Evolutionary conservation across 495 filamentous ascomycete genomes (phyloP).

Genomic region (Podospora appendiculata): DNA sequence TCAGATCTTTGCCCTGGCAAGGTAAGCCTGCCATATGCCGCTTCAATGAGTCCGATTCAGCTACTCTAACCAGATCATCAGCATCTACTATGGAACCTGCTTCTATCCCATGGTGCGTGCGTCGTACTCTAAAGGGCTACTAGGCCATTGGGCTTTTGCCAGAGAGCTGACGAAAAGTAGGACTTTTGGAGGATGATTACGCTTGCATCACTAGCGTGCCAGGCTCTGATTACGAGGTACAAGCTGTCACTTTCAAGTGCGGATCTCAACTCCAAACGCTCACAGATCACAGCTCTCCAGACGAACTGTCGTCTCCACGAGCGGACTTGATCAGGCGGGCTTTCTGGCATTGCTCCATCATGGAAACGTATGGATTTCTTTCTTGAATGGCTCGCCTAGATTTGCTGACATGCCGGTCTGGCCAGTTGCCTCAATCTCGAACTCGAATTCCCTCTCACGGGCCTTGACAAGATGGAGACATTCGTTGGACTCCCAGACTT

Average conservation of each 20-base stretch:
- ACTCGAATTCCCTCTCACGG: constrained; percentile 46
- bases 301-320: constrained; percentile 37
- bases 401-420: background rate
- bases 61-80: constrained; percentile 9
- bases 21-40: constrained; percentile 24
- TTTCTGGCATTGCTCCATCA: constrained; percentile 52
- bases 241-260: background rate
- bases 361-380: constrained; percentile 41
- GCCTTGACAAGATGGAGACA: constrained; percentile 41
- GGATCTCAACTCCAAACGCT: constrained; percentile 2
- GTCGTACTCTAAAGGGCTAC: background rate
- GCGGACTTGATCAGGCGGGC: constrained; percentile 46
- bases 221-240: constrained; percentile 45
- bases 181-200: constrained; percentile 52
- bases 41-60: background rate
- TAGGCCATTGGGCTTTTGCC: background rate
- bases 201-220: constrained; percentile 44
- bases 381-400: background rate
- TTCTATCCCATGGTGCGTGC: constrained; percentile 44
- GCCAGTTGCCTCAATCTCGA: constrained; percentile 45
- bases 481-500: constrained; percentile 46
- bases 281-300: constrained; percentile 28
- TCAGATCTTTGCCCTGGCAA: constrained; percentile 46
- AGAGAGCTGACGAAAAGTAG: constrained; percentile 22
- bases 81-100: constrained; percentile 45